Percentiles rank a stretch among this genome's conserved stretches.
Conservation (phyloP, 768 basidiomycete species). For the Collybia sordida region DNA sequence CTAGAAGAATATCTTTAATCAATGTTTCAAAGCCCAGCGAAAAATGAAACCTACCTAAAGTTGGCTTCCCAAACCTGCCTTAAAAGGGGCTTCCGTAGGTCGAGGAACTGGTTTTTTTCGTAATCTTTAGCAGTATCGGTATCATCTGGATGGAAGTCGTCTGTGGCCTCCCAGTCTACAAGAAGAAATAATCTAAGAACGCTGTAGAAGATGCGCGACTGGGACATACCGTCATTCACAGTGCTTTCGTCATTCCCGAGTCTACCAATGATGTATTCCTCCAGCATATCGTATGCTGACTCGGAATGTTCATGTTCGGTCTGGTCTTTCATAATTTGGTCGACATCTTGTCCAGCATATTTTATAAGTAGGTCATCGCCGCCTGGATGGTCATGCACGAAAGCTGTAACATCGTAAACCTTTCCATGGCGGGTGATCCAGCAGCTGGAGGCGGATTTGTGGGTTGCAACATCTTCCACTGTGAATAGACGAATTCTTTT, state of each 20-base stretch:
- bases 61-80: conserved; percentile 86
- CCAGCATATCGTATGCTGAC: conserved; percentile 88
- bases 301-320: conserved; percentile 88
- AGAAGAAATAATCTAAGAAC: not conserved
- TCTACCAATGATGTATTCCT: conserved; percentile 84
- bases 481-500: conserved; percentile 76
- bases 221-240: conserved; percentile 71
- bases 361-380: conserved; percentile 88
- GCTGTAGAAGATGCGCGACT: too few relatives aligned
- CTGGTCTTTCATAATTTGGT: conserved; percentile 75
- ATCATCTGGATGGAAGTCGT: conserved; percentile 90
- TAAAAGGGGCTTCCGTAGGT: conserved; percentile 82
- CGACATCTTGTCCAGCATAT: conserved; percentile 84
- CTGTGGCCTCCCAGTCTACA: conserved; percentile 84
- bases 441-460: conserved; percentile 62
- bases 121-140: conserved; percentile 83
- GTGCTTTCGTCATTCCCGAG: conserved; percentile 73
- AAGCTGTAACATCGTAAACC: conserved; percentile 88
- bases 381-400: conserved; percentile 89
- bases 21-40: not conserved
- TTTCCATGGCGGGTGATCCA: conserved; percentile 82
- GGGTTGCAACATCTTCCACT: conserved; percentile 66
- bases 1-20: conserved; percentile 34
- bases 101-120: conserved; percentile 88
- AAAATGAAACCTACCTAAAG: conserved; percentile 56